Base-by-base conservation (phyloP, 331 rosid species). In the Phaseolus coccineus region DNA sequence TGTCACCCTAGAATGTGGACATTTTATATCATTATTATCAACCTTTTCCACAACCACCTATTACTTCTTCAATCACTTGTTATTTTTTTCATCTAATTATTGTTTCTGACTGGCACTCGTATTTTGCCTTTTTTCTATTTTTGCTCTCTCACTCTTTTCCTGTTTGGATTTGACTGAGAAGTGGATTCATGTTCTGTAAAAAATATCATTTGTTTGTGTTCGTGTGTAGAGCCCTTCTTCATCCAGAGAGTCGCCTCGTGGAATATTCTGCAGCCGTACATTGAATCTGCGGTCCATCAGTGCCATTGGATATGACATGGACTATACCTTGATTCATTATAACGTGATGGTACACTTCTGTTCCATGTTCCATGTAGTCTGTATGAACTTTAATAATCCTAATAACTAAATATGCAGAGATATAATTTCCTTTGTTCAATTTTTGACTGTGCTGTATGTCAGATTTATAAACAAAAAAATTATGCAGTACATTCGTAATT, bases 291-390 rank as follows among this genome's bases (percentile, higher is more conserved):
- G 98, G 39, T 95, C 99, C 64, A 93, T 95, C 59, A 90, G 98
- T 87, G 99, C 92, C 84, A 95, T 95, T 79, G 99, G 99, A 84
- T 95, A 95, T 83, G 99, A 93, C 84, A 93, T 95, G 99, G 99
- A 95, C 85, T 95, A 95, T 71, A 95, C 99, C 25, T 86, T 95
- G 90, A 84, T 95, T 83, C 99, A 95, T 75, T 95, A 95, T 68
- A 95, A 93, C 79, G 98, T 95, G 86, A 88, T 74, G 97, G 98
- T 94, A 89, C 69, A 22, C 69, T 40, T 77, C 74, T 69, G 65
- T 77, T 74, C 61, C 82, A 82, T 65, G 31, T 56, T 72, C 22
- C 51, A 13, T 47, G 37, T 24, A 44, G 71, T 82, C 69, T 68
- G 67, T 52, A 11, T 57, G 58, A 74, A 42, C 70, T 67, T 37